phyloP scores from a whole-genome alignment of 1,139 yeast species.

The Arxiozyma heterogenica region DNA sequence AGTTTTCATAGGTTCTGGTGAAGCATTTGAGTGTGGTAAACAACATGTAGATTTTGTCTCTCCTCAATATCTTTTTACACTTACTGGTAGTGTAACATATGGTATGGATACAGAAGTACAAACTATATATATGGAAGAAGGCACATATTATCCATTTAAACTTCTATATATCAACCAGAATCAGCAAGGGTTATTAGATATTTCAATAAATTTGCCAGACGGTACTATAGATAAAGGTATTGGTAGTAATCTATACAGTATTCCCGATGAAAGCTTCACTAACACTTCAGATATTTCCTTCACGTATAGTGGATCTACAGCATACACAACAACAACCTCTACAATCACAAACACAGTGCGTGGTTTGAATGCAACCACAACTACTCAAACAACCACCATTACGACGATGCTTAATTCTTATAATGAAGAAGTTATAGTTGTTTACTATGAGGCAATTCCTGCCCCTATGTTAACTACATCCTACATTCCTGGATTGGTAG shows the following conservation, averaged over 20 bases:
- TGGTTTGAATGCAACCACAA: too few species aligned
- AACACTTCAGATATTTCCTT: too few species aligned
- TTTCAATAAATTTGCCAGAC: not conserved
- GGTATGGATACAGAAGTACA: not conserved
- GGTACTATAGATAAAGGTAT: not conserved
- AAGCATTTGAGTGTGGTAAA: too few species aligned
- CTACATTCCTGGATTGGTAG: too few species aligned
- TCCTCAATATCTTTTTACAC: not conserved
- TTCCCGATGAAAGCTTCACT: not conserved
- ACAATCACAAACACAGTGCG: too few species aligned
- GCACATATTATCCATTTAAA: not conserved
- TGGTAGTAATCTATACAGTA: not conserved
- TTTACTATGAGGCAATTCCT: too few species aligned
- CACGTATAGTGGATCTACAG: not conserved
- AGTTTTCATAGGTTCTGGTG: not conserved
- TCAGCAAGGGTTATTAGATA: not conserved
- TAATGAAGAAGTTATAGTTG: too few species aligned
- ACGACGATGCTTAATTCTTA: too few species aligned
- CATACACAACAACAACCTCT: too few species aligned
- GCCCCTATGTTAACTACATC: too few species aligned
- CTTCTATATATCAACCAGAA: not conserved
- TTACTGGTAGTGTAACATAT: not conserved
- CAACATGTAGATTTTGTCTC: not conserved
- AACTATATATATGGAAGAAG: not conserved
- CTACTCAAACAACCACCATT: too few species aligned